Base-by-base conservation (phyloP, 352 stramenopile genomes). In the Phytopythium mirpurense region DNA sequence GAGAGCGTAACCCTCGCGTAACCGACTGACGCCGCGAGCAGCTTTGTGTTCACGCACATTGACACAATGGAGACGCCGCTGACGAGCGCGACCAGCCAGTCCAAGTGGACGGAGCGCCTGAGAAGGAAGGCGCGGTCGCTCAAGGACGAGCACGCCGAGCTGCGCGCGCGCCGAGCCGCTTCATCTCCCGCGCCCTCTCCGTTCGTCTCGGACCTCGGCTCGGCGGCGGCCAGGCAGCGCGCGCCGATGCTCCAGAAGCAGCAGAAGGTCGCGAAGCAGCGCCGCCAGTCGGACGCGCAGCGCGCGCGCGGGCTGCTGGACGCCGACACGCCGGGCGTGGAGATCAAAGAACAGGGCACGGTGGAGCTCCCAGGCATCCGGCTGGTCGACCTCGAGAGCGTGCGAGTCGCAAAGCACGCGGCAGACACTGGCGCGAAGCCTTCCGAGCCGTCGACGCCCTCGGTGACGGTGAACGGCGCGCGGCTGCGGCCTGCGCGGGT, bases 11-110 rank as follows among this genome's bases (percentile, higher is more conserved):
- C 21, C 19, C 29, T 31, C 21, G 40, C 9, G 7, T 1, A 24
- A 24, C 6, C 43, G 43, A 50, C 43, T 50, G 26, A 36, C 43
- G 16, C 12, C 7, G 24, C 18, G 32, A 21, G 56, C 31, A 60
- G 70, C 24, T 90, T 92, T 52, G 72, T 93, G 21, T 91, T 93
- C 46, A 91, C 75, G 51, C 83, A 83, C 55, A 91, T 93, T 23
- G 81, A 93, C 54, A 93, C 83, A 12, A 74, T 93, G 70, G 69
- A 92, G 43, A 57, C 81, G 34, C 56, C 81, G 48, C 59, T 74
- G 21, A 29, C 77, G 18, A 46, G 50, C 18, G 57, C 63, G n/a
- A 51, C 59, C 0, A 62, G 58, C 37, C 62, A 72, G 19, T 56
- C 57, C 29, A 92, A 86, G 44, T 89, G 73, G 81, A 78, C 71